phyloP scores from a whole-genome alignment of 164 flowering plant species.

The Berberis vulgaris region DNA sequence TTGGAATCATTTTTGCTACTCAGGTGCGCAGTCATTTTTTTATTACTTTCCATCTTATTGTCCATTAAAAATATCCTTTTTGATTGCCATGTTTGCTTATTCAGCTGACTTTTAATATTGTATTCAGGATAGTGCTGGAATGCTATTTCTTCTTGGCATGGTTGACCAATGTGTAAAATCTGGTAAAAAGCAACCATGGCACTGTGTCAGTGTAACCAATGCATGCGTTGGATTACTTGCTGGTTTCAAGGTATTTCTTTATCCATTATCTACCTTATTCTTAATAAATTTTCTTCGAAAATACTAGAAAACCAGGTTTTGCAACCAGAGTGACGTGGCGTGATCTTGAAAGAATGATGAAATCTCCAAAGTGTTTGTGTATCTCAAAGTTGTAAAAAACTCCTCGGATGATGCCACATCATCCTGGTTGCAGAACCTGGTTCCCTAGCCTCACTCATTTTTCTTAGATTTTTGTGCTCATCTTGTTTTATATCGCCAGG shows the following conservation, averaged over 20 bases:
- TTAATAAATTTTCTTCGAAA: too few species aligned
- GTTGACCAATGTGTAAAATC: constrained; percentile 78
- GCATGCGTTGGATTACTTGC: constrained; percentile 84
- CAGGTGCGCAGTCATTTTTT: constrained; percentile 34
- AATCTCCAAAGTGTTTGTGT: too few species aligned
- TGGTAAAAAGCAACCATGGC: constrained; percentile 84
- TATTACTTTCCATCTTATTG: background rate
- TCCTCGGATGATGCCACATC: too few species aligned
- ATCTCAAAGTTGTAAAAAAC: too few species aligned
- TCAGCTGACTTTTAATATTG: constrained; percentile 2
- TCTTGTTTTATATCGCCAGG: constrained; percentile 28
- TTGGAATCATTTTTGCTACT: constrained; percentile 78
- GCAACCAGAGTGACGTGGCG: too few species aligned
- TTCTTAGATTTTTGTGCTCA: background rate
- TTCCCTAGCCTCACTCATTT: too few species aligned
- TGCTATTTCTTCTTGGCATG: constrained; percentile 67
- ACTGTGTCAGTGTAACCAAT: constrained; percentile 61
- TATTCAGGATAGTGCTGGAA: constrained; percentile 66
- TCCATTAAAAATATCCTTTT: background rate
- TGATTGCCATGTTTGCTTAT: background rate
- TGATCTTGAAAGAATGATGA: too few species aligned
- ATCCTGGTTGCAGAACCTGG: too few species aligned
- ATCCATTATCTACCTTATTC: background rate
- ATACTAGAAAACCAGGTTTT: too few species aligned
- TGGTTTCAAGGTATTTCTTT: constrained; percentile 65